Evolutionary conservation across 2,329 filamentous ascomycete species (phyloP), one percentile per base, ranked within the genome.

Genomic region (Ophioceras dolichostomum): DNA sequence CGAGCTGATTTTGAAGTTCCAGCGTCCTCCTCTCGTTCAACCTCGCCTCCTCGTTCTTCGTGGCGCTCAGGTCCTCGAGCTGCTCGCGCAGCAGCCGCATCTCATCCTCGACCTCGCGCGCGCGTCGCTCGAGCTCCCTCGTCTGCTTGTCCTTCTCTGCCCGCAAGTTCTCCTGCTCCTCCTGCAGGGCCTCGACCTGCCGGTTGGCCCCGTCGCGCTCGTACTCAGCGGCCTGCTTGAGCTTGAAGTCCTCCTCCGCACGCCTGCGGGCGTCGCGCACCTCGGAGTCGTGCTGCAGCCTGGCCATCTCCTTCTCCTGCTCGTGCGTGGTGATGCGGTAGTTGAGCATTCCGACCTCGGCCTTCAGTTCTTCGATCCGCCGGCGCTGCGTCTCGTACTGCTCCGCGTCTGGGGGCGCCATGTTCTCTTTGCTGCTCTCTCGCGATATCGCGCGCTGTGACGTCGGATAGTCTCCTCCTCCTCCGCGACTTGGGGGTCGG

Each of bases 291-390:
- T 91, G 83, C 43, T 85, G 79, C 13, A 94, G 67, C 9, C 76
- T 70, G 34, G 78, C 67, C 49, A 95, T 73, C 40, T 94, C 86
- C 48, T 83, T 80, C 52, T 96, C 89, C 48, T 94, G 85, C 49
- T 89, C 88, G 37, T 84, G 65, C 14, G 83, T 89, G 50, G 87
- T 83, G 46, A 94, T 70, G 41, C 89, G 85, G 61, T 95, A 98
- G 43, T 79, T 80, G 36, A 95, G 65, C 0, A 86, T 84, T 43
- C 88, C 91, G 30, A 96, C 67, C 58, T 95, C 86, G 2, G 89
- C 85, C 52, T 89, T 88, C 19, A 96, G 68, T 45, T 88, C 81
- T 51, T 96, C 88, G 41, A 70, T 73, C 26, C 64, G 63, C 39
- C 61, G 67, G 34, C 67, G 64, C 51, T 71, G 73, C 32, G 62